A percentile compares a stretch with the other conserved stretches of the same genome.
These are phyloP conservation scores for Saccharum spontaneum DNA, from an alignment of 176 grass and related monocot species.

Conservation along the genomic window DNA sequence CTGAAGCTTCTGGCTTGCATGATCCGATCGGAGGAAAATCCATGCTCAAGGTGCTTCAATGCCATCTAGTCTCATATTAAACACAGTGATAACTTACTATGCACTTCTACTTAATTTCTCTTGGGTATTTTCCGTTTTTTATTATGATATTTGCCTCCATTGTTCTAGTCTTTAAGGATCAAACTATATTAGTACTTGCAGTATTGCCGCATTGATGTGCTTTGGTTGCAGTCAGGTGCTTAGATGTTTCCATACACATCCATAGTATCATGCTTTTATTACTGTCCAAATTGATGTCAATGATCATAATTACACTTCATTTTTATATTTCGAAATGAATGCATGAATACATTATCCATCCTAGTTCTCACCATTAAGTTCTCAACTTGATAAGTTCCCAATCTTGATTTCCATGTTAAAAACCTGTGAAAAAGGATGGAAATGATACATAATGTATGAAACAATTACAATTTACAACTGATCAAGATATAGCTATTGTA, in stretches of 20 bases:
- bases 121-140: conserved; percentile 2
- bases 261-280: conserved; percentile 4
- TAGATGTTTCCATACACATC: conserved; percentile 18
- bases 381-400: not conserved
- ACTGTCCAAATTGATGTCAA: not conserved
- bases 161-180: not conserved
- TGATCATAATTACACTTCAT: not conserved
- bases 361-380: not conserved
- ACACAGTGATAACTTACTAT: not conserved
- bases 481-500: conserved; percentile 13
- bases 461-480: not conserved
- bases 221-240: not conserved
- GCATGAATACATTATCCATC: not conserved
- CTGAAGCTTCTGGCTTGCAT: conserved; percentile 41
- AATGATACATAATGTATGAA: not conserved
- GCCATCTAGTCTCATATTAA: conserved; percentile 12
- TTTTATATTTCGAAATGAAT: conserved; percentile 6
- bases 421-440: not conserved
- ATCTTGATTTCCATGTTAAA: not conserved
- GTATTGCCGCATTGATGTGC: not conserved
- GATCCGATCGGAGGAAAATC: conserved; percentile 36
- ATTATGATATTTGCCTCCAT: not conserved
- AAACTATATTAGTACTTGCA: conserved; percentile 10
- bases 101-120: not conserved
- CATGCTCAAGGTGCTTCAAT: conserved; percentile 38